Evolutionary conservation across 345 rosid genomes (phyloP), one percentile per base, ranked within the genome.

Genomic region (Combretum micranthum): DNA sequence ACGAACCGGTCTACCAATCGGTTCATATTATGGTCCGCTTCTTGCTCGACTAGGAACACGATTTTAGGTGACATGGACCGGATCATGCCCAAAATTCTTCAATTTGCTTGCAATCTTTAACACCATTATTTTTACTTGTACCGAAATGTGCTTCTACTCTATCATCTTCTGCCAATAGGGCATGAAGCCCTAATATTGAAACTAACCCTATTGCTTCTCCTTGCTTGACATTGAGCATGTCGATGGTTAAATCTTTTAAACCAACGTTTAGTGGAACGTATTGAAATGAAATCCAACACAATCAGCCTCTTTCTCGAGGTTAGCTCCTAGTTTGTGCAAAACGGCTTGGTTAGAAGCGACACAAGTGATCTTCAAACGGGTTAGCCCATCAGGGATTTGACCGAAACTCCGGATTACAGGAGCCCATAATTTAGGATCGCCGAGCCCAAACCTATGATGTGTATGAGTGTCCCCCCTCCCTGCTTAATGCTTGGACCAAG

Each of bases 401-500:
- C 77, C 75, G 3, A 75, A 63, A 62, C 75, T 55, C 46, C 74
- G 50, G 9, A 83, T 68, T 12, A 80, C 59, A 0, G 75, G 64
- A 1, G 74, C 48, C 81, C 81, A 80, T 13, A 77, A 53, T 19
- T 69, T 65, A 1, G 14, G 50, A 64, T 80, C 81, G 32, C 66
- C 2, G 72, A 80, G 15, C 83, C 81, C 53, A 80, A 46, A 55
- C 77, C 83, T 7, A 83, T 71, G 10, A 80, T 20, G 55, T 83
- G 88, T 63, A 77, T 58, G 45, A 25, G 44, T 0, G 43, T 60
- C 56, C 73, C 81, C 20, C 37, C 56, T 75, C 81, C 20, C 37
- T 21, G 19, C 59, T 39, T 78, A 72, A 56, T 43, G 71, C 54
- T 0, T 55, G 74, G 60, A 71, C 47, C 63, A 69, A 48, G 15